Percentiles rank a stretch among this genome's conserved stretches.
These are phyloP conservation scores for Lactifluus piperatus DNA, from an alignment of 768 basidiomycete species.

Conservation along the genomic window DNA sequence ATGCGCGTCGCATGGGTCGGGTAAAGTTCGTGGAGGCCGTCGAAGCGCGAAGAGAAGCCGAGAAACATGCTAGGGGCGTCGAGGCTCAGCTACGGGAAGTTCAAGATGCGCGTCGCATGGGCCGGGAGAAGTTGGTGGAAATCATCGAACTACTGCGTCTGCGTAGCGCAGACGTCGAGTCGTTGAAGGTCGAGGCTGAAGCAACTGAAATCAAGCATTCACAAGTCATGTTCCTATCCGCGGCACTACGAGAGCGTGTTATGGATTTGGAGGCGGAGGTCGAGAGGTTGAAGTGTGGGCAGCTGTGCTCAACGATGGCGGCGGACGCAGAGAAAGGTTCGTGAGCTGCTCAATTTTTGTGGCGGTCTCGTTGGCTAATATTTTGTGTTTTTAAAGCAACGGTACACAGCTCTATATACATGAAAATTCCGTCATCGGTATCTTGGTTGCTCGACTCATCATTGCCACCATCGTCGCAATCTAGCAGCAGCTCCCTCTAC, in stretches of 20 bases:
- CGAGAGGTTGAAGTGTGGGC: neutral
- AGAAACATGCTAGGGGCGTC: too few relatives aligned
- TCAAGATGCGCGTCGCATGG: too few relatives aligned
- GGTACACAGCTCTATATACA: neutral
- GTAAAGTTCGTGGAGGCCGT: too few relatives aligned
- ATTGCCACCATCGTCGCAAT: neutral
- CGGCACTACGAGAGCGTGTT: slow-evolving; percentile 1
- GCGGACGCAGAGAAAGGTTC: neutral
- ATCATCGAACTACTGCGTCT: neutral
- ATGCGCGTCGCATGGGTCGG: too few relatives aligned
- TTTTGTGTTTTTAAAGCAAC: neutral
- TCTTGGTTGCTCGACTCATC: neutral
- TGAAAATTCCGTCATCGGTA: neutral
- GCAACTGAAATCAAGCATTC: neutral
- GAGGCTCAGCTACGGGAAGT: too few relatives aligned
- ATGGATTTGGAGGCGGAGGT: neutral
- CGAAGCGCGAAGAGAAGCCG: too few relatives aligned
- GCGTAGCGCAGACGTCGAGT: neutral
- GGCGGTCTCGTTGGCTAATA: neutral
- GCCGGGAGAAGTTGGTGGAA: too few relatives aligned
- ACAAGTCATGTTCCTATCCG: neutral
- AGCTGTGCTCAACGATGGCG: neutral
- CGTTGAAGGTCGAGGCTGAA: neutral
- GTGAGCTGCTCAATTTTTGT: neutral
- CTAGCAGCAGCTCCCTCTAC: neutral